Conservation (phyloP, 163 green algal genomes). For the Chloroidium sp. region DNA sequence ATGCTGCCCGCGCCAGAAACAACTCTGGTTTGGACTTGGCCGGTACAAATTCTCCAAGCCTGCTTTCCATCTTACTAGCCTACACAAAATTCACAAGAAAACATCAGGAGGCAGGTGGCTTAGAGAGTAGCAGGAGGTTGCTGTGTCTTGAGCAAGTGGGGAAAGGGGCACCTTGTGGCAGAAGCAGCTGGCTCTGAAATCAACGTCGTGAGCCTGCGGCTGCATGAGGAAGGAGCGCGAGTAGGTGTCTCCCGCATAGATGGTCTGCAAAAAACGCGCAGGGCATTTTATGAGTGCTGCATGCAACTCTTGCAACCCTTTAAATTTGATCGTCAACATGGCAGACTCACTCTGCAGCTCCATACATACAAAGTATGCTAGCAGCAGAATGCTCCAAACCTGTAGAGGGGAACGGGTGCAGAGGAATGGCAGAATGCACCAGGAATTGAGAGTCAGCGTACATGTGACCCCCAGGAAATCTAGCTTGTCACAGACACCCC, state of each 20-base stretch:
- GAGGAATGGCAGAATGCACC: too few species aligned
- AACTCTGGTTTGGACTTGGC: background rate
- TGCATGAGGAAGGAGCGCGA: slow-evolving; percentile 4
- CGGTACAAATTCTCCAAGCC: background rate
- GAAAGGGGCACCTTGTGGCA: slow-evolving; percentile 64
- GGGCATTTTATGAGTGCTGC: too few species aligned
- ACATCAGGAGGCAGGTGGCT: background rate
- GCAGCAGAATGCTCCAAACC: too few species aligned
- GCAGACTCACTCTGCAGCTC: too few species aligned
- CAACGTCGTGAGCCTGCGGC: slow-evolving; percentile 33
- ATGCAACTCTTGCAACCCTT: too few species aligned
- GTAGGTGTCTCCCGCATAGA: slow-evolving; percentile 5
- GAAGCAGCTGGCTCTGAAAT: slow-evolving; percentile 84
- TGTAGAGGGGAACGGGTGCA: too few species aligned
- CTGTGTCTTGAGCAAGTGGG: background rate
- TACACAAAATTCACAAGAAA: background rate
- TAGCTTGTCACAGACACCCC: too few species aligned
- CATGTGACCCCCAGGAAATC: too few species aligned
- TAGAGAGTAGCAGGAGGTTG: background rate
- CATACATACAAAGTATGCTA: too few species aligned
- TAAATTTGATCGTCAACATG: too few species aligned
- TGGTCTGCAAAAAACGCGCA: background rate
- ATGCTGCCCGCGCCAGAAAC: background rate
- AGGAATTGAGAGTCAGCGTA: too few species aligned
- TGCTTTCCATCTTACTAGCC: background rate